A percentile compares a stretch with the other conserved stretches of the same genome.
These are phyloP conservation scores for Rhodotorula toruloides DNA, from an alignment of 768 basidiomycete species.

Conservation along the genomic window DNA sequence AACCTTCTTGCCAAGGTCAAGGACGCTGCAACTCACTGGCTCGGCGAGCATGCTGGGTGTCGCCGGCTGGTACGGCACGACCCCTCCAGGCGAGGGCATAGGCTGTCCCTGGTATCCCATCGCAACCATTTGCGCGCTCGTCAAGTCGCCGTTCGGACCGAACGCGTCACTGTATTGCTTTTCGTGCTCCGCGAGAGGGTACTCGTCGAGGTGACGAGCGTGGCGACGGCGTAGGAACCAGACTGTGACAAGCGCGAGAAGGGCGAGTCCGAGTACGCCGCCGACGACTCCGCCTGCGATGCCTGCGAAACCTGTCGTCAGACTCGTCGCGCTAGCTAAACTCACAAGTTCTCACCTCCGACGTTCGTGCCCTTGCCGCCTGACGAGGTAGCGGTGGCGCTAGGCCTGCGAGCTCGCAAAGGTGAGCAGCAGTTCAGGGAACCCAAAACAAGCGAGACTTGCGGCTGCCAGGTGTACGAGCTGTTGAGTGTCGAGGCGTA, in stretches of 20 bases:
- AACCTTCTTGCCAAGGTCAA: too few species aligned
- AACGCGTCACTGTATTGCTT: not conserved
- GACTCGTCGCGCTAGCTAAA: too few species aligned
- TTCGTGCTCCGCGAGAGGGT: not conserved
- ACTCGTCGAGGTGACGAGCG: not conserved
- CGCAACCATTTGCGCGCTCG: constrained; percentile 12
- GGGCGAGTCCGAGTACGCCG: not conserved
- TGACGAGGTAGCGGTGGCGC: not conserved
- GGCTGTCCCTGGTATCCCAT: not conserved
- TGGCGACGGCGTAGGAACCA: constrained; percentile 10
- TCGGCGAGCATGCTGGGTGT: not conserved
- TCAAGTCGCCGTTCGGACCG: not conserved
- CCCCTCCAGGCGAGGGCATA: not conserved
- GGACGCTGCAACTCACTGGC: too few species aligned
- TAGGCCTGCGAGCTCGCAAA: not conserved
- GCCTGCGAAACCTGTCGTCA: not conserved
- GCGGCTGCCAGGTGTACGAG: constrained; percentile 12
- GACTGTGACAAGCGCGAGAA: not conserved
- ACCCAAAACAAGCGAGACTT: not conserved
- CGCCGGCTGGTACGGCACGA: not conserved
- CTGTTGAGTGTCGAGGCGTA: constrained; percentile 19
- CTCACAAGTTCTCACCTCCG: not conserved
- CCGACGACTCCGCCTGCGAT: constrained; percentile 24
- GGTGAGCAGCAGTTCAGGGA: not conserved
- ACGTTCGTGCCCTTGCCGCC: not conserved